Percentiles rank a stretch among this genome's conserved stretches.
Conservation (phyloP, 371 early-diverging fungal genomes). For the Saksenaea vasiformis region DNA sequence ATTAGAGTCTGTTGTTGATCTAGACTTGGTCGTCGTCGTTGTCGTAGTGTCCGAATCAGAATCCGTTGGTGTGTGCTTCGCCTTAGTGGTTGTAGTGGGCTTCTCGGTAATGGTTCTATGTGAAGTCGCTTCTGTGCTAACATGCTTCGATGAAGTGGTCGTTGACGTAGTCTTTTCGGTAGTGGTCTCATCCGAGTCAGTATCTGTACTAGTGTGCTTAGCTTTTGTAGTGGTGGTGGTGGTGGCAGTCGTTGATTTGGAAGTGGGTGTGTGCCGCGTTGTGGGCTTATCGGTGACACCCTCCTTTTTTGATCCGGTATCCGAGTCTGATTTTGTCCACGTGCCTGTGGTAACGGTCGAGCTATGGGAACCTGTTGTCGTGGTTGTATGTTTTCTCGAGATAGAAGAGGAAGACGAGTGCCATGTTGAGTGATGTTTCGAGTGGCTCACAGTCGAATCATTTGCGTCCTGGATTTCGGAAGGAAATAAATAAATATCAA, state of each 20-base stretch:
- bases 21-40: background rate
- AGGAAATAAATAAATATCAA: background rate
- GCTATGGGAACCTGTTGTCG: background rate
- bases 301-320: conserved; percentile 7
- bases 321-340: conserved; percentile 1
- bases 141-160: background rate
- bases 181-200: background rate
- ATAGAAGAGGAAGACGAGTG: background rate
- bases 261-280: background rate
- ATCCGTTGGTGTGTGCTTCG: background rate
- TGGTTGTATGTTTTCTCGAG: background rate
- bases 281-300: background rate
- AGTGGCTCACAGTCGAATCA: conserved; percentile 2
- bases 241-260: background rate
- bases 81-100: background rate
- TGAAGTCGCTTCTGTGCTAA: background rate
- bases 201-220: background rate
- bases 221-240: background rate
- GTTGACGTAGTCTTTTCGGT: background rate
- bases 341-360: background rate
- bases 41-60: background rate
- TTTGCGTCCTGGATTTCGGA: background rate
- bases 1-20: background rate
- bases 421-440: background rate
- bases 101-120: background rate